These are phyloP conservation scores for Haplosporangium sp. DNA, from an alignment of 371 early-diverging fungal species.

Conservation along the genomic window DNA sequence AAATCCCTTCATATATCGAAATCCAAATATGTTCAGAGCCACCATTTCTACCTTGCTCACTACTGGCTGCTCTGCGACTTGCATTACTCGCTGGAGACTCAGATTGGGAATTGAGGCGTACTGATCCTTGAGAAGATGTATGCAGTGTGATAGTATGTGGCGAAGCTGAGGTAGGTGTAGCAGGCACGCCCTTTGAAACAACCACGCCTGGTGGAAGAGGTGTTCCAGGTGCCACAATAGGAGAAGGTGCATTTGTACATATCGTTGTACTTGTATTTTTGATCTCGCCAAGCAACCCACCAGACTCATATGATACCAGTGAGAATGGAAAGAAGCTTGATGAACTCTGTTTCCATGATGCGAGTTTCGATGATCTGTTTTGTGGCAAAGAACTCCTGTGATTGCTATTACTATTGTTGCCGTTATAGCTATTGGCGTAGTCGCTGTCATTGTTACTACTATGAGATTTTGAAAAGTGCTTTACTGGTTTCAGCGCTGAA, in stretches of 20 bases:
- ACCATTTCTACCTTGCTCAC: not conserved
- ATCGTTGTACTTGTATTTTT: conserved; percentile 31
- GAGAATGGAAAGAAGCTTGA: conserved; percentile 35
- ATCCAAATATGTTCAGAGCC: not conserved
- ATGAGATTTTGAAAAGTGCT: not conserved
- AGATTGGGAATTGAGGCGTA: not conserved
- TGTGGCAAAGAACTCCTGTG: not conserved
- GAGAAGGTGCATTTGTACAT: conserved; percentile 29
- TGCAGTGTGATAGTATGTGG: conserved; percentile 1
- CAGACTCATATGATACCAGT: conserved; percentile 39
- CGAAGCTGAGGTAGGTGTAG: not conserved
- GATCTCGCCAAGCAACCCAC: conserved; percentile 28
- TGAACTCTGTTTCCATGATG: conserved; percentile 31
- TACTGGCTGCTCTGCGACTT: not conserved
- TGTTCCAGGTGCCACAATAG: conserved; percentile 25
- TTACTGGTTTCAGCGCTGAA: not conserved
- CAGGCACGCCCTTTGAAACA: conserved; percentile 31
- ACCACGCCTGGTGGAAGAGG: conserved; percentile 31
- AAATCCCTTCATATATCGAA: not conserved
- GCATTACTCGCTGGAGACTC: not conserved
- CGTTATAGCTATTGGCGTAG: not conserved
- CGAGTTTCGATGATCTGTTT: not conserved
- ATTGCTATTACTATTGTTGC: conserved; percentile 1
- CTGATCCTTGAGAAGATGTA: not conserved
- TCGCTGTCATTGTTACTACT: not conserved